Evolutionary conservation across 177 flowering plant species (phyloP).

Genomic region (Telopea speciosissima): DNA sequence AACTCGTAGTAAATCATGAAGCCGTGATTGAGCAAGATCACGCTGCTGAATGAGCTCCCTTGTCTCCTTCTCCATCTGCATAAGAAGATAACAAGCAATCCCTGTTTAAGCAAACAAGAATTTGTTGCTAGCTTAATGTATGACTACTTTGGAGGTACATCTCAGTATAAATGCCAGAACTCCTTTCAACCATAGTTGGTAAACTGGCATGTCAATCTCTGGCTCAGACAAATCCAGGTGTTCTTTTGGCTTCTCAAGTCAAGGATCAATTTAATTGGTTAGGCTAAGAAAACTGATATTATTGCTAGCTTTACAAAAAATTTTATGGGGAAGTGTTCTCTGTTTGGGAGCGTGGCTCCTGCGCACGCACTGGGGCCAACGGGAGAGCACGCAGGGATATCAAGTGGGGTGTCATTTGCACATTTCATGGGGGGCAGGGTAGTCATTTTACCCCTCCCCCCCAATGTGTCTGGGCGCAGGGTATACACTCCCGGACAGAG

Average conservation of each 20-base stretch:
- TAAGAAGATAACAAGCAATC: background rate
- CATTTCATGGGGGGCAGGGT: no score
- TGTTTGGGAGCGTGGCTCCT: no score
- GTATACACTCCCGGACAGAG: no score
- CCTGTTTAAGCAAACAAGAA: background rate
- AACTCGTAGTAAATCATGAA: slow-evolving; percentile 58
- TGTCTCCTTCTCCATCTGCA: slow-evolving; percentile 82
- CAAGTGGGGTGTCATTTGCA: no score
- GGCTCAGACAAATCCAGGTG: background rate
- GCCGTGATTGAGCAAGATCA: slow-evolving; percentile 80
- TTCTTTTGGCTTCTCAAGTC: background rate
- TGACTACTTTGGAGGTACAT: background rate
- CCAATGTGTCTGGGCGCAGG: no score
- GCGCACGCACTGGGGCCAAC: no score
- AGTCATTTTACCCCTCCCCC: no score
- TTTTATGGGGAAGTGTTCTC: no score
- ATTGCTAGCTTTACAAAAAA: no score
- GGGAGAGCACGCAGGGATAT: no score
- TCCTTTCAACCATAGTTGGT: background rate
- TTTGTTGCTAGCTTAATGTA: background rate
- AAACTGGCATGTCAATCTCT: background rate
- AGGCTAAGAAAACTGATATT: background rate
- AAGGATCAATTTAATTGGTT: background rate
- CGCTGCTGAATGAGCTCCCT: slow-evolving; percentile 26
- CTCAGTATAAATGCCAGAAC: background rate